Conservation (phyloP, 208 protist species). For the Trypanosoma boissoni region DNA sequence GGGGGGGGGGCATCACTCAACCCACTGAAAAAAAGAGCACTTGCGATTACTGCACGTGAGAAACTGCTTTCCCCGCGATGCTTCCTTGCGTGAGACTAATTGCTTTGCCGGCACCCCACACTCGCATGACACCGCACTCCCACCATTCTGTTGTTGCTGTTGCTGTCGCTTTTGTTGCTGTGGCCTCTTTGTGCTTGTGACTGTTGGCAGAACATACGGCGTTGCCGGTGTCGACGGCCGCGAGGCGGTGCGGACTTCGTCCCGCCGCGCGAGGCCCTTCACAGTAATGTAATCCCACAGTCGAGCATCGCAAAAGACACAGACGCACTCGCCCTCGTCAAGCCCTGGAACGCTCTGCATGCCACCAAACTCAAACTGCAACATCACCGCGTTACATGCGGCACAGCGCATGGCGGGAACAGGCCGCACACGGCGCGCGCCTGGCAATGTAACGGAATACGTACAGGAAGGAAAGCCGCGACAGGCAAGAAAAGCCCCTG, state of each 20-base stretch:
- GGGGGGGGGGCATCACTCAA: conserved; percentile 27
- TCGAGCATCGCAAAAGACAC: conserved; percentile 73
- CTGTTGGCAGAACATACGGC: conserved; percentile 53
- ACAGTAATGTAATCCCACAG: conserved; percentile 78
- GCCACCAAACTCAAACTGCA: conserved; percentile 75
- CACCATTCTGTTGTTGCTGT: neutral
- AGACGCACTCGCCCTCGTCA: conserved; percentile 61
- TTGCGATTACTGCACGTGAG: conserved; percentile 59
- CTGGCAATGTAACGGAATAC: conserved; percentile 59
- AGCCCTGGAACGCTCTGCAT: conserved; percentile 65
- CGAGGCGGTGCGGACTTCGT: conserved; percentile 1
- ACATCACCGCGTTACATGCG: conserved; percentile 53
- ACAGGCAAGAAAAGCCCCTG: conserved; percentile 58
- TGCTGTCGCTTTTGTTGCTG: neutral
- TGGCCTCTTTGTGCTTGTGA: conserved; percentile 5
- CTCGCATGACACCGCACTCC: conserved; percentile 34
- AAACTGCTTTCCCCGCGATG: conserved; percentile 65
- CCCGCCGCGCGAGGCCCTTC: conserved; percentile 27
- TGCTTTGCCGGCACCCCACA: conserved; percentile 64
- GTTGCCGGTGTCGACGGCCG: no score
- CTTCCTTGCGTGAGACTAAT: conserved; percentile 73
- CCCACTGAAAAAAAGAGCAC: conserved; percentile 84
- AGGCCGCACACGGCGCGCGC: conserved; percentile 43
- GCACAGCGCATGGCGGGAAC: conserved; percentile 46
- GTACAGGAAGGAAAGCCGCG: conserved; percentile 66